Base-by-base conservation (phyloP, 495 filamentous ascomycete species). In the Penicillium parvum region DNA sequence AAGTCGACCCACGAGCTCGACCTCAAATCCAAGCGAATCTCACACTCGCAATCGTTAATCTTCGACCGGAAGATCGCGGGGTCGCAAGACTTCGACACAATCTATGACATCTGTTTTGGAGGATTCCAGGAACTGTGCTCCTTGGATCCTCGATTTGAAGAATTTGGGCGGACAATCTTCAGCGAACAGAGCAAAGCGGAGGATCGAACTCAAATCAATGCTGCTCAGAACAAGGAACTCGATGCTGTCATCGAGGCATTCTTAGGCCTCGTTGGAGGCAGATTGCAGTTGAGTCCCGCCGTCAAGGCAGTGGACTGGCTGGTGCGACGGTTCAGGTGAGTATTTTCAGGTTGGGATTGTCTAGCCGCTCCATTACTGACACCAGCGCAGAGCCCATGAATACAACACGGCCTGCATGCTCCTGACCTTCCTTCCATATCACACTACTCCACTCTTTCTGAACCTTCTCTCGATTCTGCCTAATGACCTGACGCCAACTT, bases 251-350 rank as follows among this genome's bases (percentile, higher is more conserved):
- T 97, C 37, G 83, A 92, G 49, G 75, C 77, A 4, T 97, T 97
- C 55, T 71, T 99, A 32, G 81, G 79, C 18, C 69, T 96, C 6
- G 78, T 86, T 9, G 81, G 85, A 16, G 77, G 79, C n/a, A 75
- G 83, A 33, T 50, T 99, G 26, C 74, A 88, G 19, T 69, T 99
- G 29, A 88, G 80, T 60, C 90, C 91, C 11, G 88, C 86, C 1
- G 75, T 92, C 10, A 95, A 90, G 53, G 86, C 89, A 4, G 72
- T 96, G 22, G 94, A 99, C 68, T 99, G 92, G 92, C 74, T 96
- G 16, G 75, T 99, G 21, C 73, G 92, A 55, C 76, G 90, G 45
- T 99, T 97, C 49, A 78, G 88, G 90, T 96, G 69, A 19, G 76
- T 27, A 17, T 28, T 7, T 26, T 29, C 21, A 33, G 23, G 8